Conservation (phyloP, 805 yeast genomes). For the Zygotorulaspora sp. region DNA sequence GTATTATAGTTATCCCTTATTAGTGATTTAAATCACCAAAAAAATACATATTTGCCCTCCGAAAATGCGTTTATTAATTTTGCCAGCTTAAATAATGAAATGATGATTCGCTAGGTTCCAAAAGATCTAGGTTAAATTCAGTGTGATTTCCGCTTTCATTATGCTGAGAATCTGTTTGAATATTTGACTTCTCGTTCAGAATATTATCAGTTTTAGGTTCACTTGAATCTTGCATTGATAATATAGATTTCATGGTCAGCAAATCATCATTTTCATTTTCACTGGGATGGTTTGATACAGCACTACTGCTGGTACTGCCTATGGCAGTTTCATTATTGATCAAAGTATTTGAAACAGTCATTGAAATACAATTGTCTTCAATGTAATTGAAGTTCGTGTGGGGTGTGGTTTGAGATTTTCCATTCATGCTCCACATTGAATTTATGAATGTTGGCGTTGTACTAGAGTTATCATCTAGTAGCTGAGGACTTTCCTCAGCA, state of each 20-base stretch:
- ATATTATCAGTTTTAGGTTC: slow-evolving; percentile 4
- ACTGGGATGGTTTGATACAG: slow-evolving; percentile 8
- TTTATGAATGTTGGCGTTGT: slow-evolving; percentile 9
- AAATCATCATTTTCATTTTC: slow-evolving; percentile 9
- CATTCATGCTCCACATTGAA: slow-evolving; percentile 8
- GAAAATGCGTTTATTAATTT: slow-evolving; percentile 9
- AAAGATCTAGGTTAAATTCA: slow-evolving; percentile 20
- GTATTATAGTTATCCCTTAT: too few relatives aligned
- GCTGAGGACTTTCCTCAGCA: slow-evolving; percentile 10
- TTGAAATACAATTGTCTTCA: slow-evolving; percentile 5
- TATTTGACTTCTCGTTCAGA: background rate
- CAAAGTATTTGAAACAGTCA: slow-evolving; percentile 2
- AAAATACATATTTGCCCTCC: background rate
- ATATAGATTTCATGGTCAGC: slow-evolving; percentile 8
- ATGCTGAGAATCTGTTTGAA: slow-evolving; percentile 1
- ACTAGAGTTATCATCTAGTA: slow-evolving; percentile 8
- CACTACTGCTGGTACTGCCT: slow-evolving; percentile 10
- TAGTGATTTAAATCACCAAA: background rate
- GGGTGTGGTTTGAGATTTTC: slow-evolving; percentile 7
- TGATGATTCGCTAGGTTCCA: slow-evolving; percentile 22
- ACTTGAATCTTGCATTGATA: slow-evolving; percentile 7
- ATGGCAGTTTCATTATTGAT: slow-evolving; percentile 5
- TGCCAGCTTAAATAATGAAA: slow-evolving; percentile 30
- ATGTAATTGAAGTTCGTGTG: slow-evolving; percentile 9
- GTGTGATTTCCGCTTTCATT: slow-evolving; percentile 3